Base-by-base conservation (phyloP, 2,329 filamentous ascomycete species). In the Pezicula radicicola region DNA sequence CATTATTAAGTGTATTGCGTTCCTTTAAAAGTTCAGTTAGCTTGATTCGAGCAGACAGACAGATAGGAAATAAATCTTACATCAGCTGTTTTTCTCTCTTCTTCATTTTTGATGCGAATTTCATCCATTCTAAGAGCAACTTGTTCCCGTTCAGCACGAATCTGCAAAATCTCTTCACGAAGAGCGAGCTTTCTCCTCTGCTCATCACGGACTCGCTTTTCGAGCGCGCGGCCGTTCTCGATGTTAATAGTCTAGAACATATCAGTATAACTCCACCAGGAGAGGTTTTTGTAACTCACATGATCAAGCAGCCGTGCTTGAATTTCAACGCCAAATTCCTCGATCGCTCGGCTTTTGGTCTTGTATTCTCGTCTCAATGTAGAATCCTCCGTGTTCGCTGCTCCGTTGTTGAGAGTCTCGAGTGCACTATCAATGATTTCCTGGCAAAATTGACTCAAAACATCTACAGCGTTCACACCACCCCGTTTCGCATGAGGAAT, bases 101-200 rank as follows among this genome's bases (percentile, higher is more conserved):
- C 73, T 55, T 85, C 81, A 51, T 87, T 82, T 58, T 75, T 78
- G 35, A 76, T 75, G 42, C 84, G 73, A n/a, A 85, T 71, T 7
- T 80, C 80, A 56, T 87, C 84, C 74, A 84, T 85, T 40, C 76
- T 77, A 16, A 87, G 66, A 5, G 78, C 81, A 7, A 87, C 77
- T 57, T 85, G 77, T 59, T 86, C 81, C 48, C 81, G 72, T 67
- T 87, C 83, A 19, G 73, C 72, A 43, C 80, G 76, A 51, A 86
- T 72, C 1, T 75, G 74, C 27, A 85, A 63, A n/a, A 87, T 81
- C 30, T 84, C 80, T 12, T 83, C 77, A 42, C 84, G 76, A 16
- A 87, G 66, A 0, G 69, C 64, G 3, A 84, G 65, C 63, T 71
- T 85, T 60, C 83, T 77, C 54, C 75, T 80, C 51, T 84, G 79